Evolutionary conservation across 768 basidiomycete genomes (phyloP).

Genomic region (Tylopilus cervinicoccineus): DNA sequence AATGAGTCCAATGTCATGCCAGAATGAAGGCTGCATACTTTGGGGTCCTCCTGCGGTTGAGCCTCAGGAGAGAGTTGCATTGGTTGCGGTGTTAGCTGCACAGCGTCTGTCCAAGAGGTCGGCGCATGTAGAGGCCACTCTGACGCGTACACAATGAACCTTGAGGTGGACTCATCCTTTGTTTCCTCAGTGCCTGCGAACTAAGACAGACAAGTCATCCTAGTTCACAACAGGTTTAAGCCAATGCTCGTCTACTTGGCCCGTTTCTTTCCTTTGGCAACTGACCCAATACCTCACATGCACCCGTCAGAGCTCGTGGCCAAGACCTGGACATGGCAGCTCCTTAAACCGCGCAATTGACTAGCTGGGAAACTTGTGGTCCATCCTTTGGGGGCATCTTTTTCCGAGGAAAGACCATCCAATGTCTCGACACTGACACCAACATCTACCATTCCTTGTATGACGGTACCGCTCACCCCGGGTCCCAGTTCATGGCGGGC

Average conservation of each 20-base stretch:
- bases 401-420: not conserved
- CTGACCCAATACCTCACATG: not conserved
- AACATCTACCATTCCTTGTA: not conserved
- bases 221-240: too few relatives aligned
- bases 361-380: not conserved
- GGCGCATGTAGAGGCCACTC: too few relatives aligned
- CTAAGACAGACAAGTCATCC: not conserved
- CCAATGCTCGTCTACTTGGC: too few relatives aligned
- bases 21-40: conserved; percentile 6
- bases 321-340: not conserved
- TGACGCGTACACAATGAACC: too few relatives aligned
- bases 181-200: not conserved
- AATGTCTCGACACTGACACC: not conserved
- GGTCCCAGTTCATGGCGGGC: not conserved
- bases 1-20: not conserved
- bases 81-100: too few relatives aligned
- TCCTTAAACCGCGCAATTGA: not conserved
- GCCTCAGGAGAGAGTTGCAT: conserved; percentile 16
- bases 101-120: too few relatives aligned
- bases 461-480: not conserved
- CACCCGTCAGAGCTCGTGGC: not conserved
- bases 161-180: too few relatives aligned
- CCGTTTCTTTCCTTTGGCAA: too few relatives aligned
- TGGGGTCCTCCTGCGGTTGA: not conserved
- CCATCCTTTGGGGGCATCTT: not conserved